Evolutionary conservation across 345 rosid genomes (phyloP).

Genomic region (Laguncularia racemosa): DNA sequence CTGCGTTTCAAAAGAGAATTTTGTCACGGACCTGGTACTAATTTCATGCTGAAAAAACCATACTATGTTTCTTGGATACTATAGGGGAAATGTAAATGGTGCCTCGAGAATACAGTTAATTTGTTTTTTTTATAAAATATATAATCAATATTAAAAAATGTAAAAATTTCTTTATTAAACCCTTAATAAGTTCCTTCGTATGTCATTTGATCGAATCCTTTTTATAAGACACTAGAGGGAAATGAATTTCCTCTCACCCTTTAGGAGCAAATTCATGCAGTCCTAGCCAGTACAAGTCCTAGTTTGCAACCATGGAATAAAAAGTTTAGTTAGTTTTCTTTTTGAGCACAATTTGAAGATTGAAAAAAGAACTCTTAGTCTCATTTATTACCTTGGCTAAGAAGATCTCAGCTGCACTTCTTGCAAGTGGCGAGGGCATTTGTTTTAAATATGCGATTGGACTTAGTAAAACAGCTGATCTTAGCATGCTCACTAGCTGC

Average conservation of each 20-base stretch:
- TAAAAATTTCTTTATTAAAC: background rate
- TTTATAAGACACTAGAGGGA: background rate
- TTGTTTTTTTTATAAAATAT: background rate
- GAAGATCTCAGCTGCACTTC: slow-evolving; percentile 21
- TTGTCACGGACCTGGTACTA: background rate
- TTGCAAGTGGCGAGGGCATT: slow-evolving; percentile 15
- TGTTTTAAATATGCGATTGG: slow-evolving; percentile 35
- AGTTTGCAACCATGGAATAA: background rate
- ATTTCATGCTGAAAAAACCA: no score
- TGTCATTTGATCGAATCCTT: no score
- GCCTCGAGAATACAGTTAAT: background rate
- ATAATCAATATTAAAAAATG: background rate
- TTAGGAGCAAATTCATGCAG: slow-evolving; percentile 26
- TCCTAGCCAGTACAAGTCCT: slow-evolving; percentile 38
- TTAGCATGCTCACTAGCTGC: slow-evolving; percentile 15
- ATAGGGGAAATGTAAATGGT: background rate
- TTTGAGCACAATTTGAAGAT: no score
- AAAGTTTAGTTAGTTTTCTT: background rate
- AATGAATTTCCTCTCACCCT: slow-evolving; percentile 19
- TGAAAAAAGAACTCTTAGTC: background rate
- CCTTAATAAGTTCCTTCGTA: no score
- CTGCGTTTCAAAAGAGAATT: slow-evolving; percentile 10
- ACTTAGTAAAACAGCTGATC: slow-evolving; percentile 37
- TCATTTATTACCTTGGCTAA: slow-evolving; percentile 23
- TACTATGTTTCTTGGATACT: background rate